These are phyloP conservation scores for Hemileccinum impolitum DNA, from an alignment of 768 basidiomycete genomes.

Conservation along the genomic window DNA sequence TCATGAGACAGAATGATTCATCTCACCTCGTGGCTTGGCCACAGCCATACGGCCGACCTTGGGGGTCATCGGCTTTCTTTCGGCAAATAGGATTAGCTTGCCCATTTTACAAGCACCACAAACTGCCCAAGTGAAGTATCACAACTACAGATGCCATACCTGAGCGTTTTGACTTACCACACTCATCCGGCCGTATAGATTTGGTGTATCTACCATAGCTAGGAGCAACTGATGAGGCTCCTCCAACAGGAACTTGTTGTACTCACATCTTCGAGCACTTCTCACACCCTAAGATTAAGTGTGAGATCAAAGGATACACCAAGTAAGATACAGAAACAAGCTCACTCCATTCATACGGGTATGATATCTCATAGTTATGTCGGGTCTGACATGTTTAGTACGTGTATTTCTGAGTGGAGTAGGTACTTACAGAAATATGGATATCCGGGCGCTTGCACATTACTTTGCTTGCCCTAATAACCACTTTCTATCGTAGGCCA, in stretches of 20 bases:
- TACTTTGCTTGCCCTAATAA: conserved; percentile 61
- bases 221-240: conserved; percentile 5
- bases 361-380: conserved; percentile 73
- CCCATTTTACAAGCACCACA: conserved; percentile 67
- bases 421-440: conserved; percentile 54
- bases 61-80: conserved; percentile 33
- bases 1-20: not conserved
- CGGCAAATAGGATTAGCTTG: conserved; percentile 52
- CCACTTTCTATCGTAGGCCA: not conserved
- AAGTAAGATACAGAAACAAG: not conserved
- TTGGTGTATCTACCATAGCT: conserved; percentile 77
- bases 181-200: conserved; percentile 64
- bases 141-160: not conserved
- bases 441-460: conserved; percentile 68
- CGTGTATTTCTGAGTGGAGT: not conserved
- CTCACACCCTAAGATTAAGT: conserved; percentile 48
- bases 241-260: not conserved
- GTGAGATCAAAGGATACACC: conserved; percentile 2
- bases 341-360: conserved; percentile 74
- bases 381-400: conserved; percentile 44
- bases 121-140: conserved; percentile 35
- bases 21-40: conserved; percentile 42
- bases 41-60: conserved; percentile 45
- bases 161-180: conserved; percentile 40
- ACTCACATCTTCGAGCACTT: conserved; percentile 61